These are phyloP conservation scores for Gossypioides kirkii DNA, from an alignment of 345 rosid genomes.

Conservation along the genomic window DNA sequence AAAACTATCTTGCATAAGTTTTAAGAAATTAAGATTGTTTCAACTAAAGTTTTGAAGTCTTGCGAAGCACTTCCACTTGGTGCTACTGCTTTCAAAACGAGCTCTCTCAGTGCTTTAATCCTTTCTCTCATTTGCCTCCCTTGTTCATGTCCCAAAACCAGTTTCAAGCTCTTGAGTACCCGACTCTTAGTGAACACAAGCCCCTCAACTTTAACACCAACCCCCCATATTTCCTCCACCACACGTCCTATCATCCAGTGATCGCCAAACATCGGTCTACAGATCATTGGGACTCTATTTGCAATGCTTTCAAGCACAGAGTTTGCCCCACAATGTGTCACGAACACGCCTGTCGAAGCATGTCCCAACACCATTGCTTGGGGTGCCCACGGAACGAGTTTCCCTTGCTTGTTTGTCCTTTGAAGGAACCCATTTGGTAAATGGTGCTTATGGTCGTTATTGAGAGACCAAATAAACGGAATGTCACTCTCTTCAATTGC, in stretches of 20 bases:
- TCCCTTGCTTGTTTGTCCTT: conserved; percentile 33
- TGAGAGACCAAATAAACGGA: conserved; percentile 55
- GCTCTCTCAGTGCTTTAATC: conserved; percentile 19
- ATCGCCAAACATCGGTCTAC: conserved; percentile 55
- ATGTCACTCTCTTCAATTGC: conserved; percentile 38
- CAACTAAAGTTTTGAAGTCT: conserved; percentile 21
- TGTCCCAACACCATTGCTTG: too few species aligned
- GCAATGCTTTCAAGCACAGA: conserved; percentile 48
- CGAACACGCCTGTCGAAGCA: conserved; percentile 30
- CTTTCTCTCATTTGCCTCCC: conserved; percentile 38
- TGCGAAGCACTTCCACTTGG: conserved; percentile 23
- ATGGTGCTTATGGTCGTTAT: conserved; percentile 14
- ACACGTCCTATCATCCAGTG: conserved; percentile 41
- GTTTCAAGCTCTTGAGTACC: conserved; percentile 32
- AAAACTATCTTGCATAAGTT: too few species aligned
- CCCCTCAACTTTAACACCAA: conserved; percentile 39
- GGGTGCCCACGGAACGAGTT: conserved; percentile 24
- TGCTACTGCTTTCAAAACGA: conserved; percentile 29
- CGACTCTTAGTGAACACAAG: conserved; percentile 28
- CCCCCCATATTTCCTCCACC: conserved; percentile 49
- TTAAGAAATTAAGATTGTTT: conserved; percentile 6
- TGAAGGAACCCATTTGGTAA: conserved; percentile 36
- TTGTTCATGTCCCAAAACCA: conserved; percentile 26
- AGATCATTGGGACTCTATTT: conserved; percentile 53
- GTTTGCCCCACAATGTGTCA: conserved; percentile 51